Evolutionary conservation across 768 basidiomycete species (phyloP).

Genomic region (Hypholoma sublateritium): DNA sequence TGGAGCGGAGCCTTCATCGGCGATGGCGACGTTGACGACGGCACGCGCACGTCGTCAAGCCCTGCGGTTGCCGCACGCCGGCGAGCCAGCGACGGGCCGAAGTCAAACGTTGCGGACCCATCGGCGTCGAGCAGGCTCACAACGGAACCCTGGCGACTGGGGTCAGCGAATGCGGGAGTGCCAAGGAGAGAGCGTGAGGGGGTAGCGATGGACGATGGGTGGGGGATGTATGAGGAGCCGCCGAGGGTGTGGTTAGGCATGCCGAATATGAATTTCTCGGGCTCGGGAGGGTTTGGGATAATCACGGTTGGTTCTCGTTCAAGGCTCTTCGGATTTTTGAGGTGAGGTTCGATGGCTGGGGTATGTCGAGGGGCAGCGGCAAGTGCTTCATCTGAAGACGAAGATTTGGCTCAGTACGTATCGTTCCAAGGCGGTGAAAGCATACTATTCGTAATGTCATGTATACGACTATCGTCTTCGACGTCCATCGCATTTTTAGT

Average conservation of each 20-base stretch:
- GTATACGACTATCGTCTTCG: constrained; percentile 26
- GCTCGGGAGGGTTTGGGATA: constrained; percentile 12
- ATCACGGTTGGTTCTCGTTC: constrained; percentile 20
- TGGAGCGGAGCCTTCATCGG: constrained; percentile 43
- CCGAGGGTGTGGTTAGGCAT: constrained; percentile 32
- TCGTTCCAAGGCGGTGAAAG: background rate
- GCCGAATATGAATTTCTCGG: constrained; percentile 26
- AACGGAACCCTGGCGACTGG: background rate
- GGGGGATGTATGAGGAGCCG: constrained; percentile 7
- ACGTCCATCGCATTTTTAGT: constrained; percentile 18
- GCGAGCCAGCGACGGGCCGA: background rate
- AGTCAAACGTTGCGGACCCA: background rate
- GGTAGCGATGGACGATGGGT: constrained; percentile 9
- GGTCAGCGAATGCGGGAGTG: background rate
- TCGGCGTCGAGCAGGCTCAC: background rate
- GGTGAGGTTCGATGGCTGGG: background rate
- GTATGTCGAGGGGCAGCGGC: background rate
- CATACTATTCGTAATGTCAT: constrained; percentile 50
- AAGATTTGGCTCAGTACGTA: background rate
- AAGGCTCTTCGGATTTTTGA: constrained; percentile 10
- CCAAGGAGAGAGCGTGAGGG: constrained; percentile 1
- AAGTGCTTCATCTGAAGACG: constrained; percentile 8
- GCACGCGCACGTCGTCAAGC: constrained; percentile 36
- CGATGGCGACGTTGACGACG: constrained; percentile 59
- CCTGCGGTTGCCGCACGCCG: background rate